A percentile compares a stretch with the other conserved stretches of the same genome.
phyloP scores from a whole-genome alignment of 805 yeast genomes.

The Spathaspora passalidarum region DNA sequence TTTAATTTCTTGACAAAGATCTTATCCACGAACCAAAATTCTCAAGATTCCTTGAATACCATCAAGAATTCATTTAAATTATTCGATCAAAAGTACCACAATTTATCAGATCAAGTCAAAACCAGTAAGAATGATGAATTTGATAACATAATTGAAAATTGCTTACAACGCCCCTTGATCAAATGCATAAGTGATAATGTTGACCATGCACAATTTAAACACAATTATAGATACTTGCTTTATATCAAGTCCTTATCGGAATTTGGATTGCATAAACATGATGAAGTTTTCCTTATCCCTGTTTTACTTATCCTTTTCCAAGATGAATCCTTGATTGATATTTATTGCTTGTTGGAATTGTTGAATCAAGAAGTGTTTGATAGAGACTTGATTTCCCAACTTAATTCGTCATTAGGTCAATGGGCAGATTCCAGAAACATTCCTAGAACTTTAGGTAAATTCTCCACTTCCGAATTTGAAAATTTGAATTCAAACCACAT shows the following conservation, averaged over 20 bases:
- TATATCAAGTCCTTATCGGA: constrained; percentile 38
- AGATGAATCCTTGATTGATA: constrained; percentile 19
- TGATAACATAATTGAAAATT: constrained; percentile 19
- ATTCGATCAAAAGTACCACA: constrained; percentile 19
- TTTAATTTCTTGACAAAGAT: constrained; percentile 27
- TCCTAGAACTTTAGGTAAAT: constrained; percentile 20
- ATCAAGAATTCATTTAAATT: constrained; percentile 17
- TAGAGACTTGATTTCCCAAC: constrained; percentile 20
- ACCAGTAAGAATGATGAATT: constrained; percentile 34
- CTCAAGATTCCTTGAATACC: constrained; percentile 14
- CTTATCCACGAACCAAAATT: constrained; percentile 12
- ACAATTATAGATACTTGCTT: constrained; percentile 17
- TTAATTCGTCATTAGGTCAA: constrained; percentile 23
- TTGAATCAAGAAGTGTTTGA: constrained; percentile 30
- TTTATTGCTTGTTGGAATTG: constrained; percentile 30
- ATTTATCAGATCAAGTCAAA: constrained; percentile 26
- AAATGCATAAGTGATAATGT: constrained; percentile 13
- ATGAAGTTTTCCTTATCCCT: constrained; percentile 39
- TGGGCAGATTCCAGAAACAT: constrained; percentile 25
- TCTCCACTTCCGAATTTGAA: constrained; percentile 24
- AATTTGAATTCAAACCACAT: constrained; percentile 25
- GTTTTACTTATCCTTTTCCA: constrained; percentile 29
- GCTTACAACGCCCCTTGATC: constrained; percentile 30
- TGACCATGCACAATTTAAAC: constrained; percentile 19
- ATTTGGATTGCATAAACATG: constrained; percentile 36